These are phyloP conservation scores for Populus pruinosa DNA, from an alignment of 345 rosid genomes.

Conservation along the genomic window DNA sequence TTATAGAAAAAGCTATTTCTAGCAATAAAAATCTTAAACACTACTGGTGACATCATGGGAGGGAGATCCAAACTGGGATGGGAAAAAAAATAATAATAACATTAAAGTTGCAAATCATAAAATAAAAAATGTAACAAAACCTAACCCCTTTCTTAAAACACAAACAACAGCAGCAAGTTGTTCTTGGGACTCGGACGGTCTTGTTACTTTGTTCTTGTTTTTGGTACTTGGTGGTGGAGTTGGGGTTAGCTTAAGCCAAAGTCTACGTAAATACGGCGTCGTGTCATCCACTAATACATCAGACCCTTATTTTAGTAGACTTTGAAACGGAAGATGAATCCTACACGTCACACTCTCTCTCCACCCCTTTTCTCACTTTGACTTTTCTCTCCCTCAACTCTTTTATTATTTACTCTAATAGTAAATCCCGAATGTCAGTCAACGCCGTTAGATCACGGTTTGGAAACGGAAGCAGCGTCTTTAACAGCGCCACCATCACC, in stretches of 20 bases:
- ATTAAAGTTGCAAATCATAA: not conserved
- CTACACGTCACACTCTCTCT: conserved; percentile 16
- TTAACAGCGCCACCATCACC: conserved; percentile 43
- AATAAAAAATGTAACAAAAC: not conserved
- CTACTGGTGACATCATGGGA: not conserved
- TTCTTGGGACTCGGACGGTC: conserved; percentile 16
- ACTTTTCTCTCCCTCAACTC: not conserved
- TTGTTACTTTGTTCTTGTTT: not conserved
- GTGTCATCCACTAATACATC: conserved; percentile 2
- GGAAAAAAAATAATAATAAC: not conserved
- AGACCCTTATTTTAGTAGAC: conserved; percentile 41
- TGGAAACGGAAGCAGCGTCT: conserved; percentile 67
- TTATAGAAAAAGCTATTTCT: not conserved
- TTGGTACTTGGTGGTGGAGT: conserved; percentile 5
- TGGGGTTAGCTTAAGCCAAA: conserved; percentile 26
- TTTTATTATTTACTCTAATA: not conserved
- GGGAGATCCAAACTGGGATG: not conserved
- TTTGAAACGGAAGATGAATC: conserved; percentile 16
- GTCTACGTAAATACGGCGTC: conserved; percentile 49
- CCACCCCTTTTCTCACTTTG: not conserved
- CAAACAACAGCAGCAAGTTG: not conserved
- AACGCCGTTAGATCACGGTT: conserved; percentile 45
- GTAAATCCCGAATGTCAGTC: not conserved
- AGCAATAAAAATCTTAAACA: not conserved
- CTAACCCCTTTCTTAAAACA: not conserved